Conservation (phyloP, 73 alveolate genomes). For the Paramecium primaurelia region DNA sequence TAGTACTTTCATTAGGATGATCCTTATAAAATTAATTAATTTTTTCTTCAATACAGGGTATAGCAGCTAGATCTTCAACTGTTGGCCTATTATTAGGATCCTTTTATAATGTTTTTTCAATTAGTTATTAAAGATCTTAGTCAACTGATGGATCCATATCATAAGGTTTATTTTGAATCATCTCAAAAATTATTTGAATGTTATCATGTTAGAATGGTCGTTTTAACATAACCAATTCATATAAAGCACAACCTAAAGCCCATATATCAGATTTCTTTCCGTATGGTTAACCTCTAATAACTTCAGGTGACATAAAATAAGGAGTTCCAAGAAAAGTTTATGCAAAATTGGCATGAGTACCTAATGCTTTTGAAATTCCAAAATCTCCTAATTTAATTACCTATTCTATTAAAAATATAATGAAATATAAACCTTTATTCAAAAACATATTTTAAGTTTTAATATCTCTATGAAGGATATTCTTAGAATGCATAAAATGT, state of each 20-base stretch:
- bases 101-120: constrained; percentile 75
- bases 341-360: constrained; percentile 78
- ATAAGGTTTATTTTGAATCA: constrained; percentile 63
- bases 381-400: constrained; percentile 96
- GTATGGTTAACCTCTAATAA: constrained; percentile 87
- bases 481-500: constrained; percentile 92
- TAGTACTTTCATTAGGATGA: constrained; percentile 65
- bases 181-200: constrained; percentile 68
- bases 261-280: constrained; percentile 97
- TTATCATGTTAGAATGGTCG: constrained; percentile 93
- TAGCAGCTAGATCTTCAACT: constrained; percentile 75
- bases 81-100: constrained; percentile 87
- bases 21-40: constrained; percentile 67
- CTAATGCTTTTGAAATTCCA: constrained; percentile 92
- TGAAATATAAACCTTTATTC: constrained; percentile 37
- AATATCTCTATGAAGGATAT: constrained; percentile 95
- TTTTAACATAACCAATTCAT: constrained; percentile 88
- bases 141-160: constrained; percentile 68
- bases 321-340: constrained; percentile 96
- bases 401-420: constrained; percentile 50
- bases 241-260: constrained; percentile 96
- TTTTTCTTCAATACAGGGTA: constrained; percentile 76
- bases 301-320: constrained; percentile 96
- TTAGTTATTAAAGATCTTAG: constrained; percentile 65
- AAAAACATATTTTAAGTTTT: constrained; percentile 91